A percentile compares a stretch with the other conserved stretches of the same genome.
Conservation (phyloP, 176 grass and related monocot genomes). For the Guadua angustifolia region DNA sequence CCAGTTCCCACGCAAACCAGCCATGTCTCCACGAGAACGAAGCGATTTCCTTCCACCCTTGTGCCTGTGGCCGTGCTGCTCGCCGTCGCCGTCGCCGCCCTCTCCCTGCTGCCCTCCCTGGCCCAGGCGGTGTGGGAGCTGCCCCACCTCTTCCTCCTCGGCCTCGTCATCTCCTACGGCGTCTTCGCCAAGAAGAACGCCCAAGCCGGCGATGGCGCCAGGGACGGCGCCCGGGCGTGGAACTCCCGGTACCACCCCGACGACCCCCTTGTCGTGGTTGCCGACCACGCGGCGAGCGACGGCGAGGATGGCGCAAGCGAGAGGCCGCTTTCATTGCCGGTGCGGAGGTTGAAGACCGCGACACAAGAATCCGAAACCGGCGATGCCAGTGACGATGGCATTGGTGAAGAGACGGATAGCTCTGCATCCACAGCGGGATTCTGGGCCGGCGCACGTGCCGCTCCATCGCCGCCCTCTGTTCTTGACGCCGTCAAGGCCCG, state of each 20-base stretch:
- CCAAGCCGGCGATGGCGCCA: conserved; percentile 12
- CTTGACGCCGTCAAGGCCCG: conserved; percentile 35
- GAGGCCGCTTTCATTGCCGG: conserved; percentile 59
- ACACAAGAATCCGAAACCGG: conserved; percentile 20
- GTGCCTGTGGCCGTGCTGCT: conserved; percentile 50
- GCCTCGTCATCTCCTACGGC: conserved; percentile 75
- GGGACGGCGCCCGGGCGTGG: conserved; percentile 53
- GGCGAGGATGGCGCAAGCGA: conserved; percentile 23
- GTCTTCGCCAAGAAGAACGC: conserved; percentile 66
- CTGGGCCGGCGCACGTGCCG: conserved; percentile 29
- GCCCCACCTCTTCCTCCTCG: conserved; percentile 74
- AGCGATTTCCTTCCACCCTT: conserved; percentile 24
- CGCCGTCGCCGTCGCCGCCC: conserved; percentile 46
- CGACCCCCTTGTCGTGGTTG: conserved; percentile 61
- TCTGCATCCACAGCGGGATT: conserved; percentile 39
- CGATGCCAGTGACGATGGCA: not conserved
- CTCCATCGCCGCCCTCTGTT: conserved; percentile 49
- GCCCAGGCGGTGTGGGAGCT: conserved; percentile 73
- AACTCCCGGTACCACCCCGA: conserved; percentile 61
- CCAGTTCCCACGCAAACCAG: not conserved
- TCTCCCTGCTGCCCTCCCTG: conserved; percentile 61
- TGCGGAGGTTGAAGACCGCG: conserved; percentile 61
- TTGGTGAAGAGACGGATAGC: conserved; percentile 48
- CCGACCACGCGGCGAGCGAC: conserved; percentile 39
- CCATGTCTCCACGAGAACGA: conserved; percentile 23